phyloP scores from a whole-genome alignment of 1,284 basidiomycete species.

The Lentinus polychrous region DNA sequence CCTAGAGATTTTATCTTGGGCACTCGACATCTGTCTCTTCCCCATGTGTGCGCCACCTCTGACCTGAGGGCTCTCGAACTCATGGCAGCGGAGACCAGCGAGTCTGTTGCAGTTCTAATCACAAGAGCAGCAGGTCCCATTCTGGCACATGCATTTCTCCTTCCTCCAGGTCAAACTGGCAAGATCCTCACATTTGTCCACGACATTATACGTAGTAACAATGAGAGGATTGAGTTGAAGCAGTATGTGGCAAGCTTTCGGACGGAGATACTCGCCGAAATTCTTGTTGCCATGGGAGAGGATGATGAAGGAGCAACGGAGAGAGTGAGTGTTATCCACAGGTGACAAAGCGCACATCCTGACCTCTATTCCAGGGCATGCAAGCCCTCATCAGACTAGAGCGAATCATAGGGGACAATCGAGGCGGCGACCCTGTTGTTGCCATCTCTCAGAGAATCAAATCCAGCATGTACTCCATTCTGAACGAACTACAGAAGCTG shows the following conservation, averaged over 20 bases:
- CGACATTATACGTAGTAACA: conserved; percentile 36
- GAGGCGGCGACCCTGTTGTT: conserved; percentile 15
- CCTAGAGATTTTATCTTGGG: conserved; percentile 61
- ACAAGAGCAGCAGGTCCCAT: conserved; percentile 58
- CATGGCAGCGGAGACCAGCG: conserved; percentile 39
- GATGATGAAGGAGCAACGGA: conserved; percentile 39
- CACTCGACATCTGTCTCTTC: conserved; percentile 63
- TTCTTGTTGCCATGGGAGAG: conserved; percentile 76
- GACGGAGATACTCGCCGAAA: conserved; percentile 61
- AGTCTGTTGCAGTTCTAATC: conserved; percentile 49
- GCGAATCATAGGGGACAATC: too few relatives aligned
- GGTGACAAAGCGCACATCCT: too few relatives aligned
- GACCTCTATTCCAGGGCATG: too few relatives aligned
- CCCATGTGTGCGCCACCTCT: conserved; percentile 59
- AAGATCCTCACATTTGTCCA: conserved; percentile 60
- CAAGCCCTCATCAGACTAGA: too few relatives aligned
- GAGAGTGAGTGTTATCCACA: conserved; percentile 30
- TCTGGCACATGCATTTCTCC: conserved; percentile 66
- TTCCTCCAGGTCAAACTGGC: conserved; percentile 46
- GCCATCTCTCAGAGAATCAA: conserved; percentile 68
- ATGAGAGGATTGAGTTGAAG: conserved; percentile 37
- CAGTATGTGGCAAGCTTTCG: conserved; percentile 59
- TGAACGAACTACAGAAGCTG: conserved; percentile 74
- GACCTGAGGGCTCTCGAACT: conserved; percentile 39
- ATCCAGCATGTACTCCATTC: conserved; percentile 74